Base-by-base conservation (phyloP, 768 basidiomycete species). In the Mycena crocata region DNA sequence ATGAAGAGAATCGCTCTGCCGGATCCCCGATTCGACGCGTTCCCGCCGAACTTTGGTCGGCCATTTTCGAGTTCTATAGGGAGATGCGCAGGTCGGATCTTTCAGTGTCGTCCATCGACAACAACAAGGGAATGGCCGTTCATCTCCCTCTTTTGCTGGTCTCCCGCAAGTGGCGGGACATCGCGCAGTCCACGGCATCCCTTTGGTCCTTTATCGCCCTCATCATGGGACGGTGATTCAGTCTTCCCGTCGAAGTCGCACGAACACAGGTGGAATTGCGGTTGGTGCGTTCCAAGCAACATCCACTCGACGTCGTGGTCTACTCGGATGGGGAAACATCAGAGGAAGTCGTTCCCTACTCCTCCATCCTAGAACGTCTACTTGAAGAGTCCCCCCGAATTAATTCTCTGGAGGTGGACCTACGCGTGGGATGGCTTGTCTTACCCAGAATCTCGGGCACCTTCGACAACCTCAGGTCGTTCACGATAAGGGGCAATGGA, bases 91-190 rank as follows among this genome's bases (percentile, higher is more conserved):
- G 28, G 30, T 5, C n/a, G 5, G 8, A 50, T 30, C n/a, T n/a
- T n/a, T n/a, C n/a, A n/a, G 28, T 50, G 7, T n/a, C n/a, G n/a
- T 6, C 7, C 5, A 26, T n/a, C 28, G 31, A 50, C 28, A 50
- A 12, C 13, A 50, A 30, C 28, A 12, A 50, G 28, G 49, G 49
- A 5, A 55, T 55, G 52, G 13, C 39, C 6, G 52, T 21, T 5
- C 52, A 55, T n/a, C 19, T 55, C 26, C 52, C 52, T 5, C 34
- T 55, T n/a, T 37, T 55, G 52, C 52, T 35, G 5, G 57, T 58
- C 3, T 58, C 28, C 30, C 57, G 42, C 9, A 17, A 34, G 15
- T 58, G 57, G 57, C 57, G 21, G 1, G 42, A 26, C 6, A 40
- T 58, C 26, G 57, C 23, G 3, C 0, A 30, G 30, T 24, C 42